These are phyloP conservation scores for Macrophomina pseudophaseolina DNA, from an alignment of 2,329 filamentous ascomycete species.

Conservation along the genomic window DNA sequence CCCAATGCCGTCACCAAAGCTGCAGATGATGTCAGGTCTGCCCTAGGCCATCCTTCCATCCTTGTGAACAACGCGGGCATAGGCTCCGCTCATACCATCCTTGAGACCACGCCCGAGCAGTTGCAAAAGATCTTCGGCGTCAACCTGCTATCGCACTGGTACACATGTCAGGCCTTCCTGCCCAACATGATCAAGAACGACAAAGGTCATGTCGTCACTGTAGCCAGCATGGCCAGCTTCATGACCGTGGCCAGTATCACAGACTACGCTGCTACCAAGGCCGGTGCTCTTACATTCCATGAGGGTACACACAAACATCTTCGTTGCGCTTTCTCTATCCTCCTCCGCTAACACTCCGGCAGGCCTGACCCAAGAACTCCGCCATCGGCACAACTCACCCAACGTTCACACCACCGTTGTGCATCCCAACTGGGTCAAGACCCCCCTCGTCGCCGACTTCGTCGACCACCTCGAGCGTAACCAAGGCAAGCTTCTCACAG, in stretches of 20 bases:
- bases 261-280: constrained; percentile 60
- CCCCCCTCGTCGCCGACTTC: constrained; percentile 43
- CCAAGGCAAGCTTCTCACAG: constrained; percentile 42
- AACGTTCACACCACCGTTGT: constrained; percentile 49
- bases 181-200: constrained; percentile 43
- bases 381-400: constrained; percentile 45
- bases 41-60: constrained; percentile 38
- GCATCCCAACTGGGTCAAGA: constrained; percentile 50
- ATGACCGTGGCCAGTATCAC: constrained; percentile 54
- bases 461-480: constrained; percentile 38
- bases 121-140: constrained; percentile 44
- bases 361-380: constrained; percentile 47
- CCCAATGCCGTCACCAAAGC: constrained; percentile 35
- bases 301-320: constrained; percentile 45
- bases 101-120: constrained; percentile 38
- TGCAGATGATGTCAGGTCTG: constrained; percentile 34
- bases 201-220: constrained; percentile 59
- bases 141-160: constrained; percentile 45
- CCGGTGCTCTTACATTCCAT: constrained; percentile 59
- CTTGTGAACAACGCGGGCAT: constrained; percentile 47
- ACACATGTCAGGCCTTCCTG: constrained; percentile 42
- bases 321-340: not conserved
- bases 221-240: constrained; percentile 61
- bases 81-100: constrained; percentile 37
- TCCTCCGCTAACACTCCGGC: not conserved